Conservation (phyloP, 73 alveolate genomes). For the Breviolum minutum region DNA sequence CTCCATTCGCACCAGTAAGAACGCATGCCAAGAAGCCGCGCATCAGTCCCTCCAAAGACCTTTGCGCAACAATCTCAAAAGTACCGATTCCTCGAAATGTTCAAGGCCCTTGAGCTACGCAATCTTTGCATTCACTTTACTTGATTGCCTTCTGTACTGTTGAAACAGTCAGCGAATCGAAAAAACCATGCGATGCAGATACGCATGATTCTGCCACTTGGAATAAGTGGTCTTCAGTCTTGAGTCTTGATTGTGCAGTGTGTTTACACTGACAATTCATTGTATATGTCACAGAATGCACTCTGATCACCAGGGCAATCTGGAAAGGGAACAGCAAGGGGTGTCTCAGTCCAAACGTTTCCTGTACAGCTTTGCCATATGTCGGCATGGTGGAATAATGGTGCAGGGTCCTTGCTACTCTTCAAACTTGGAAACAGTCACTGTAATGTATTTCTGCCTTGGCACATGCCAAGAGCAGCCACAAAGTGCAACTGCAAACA, state of each 20-base stretch:
- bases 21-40: too few species aligned
- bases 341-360: neutral
- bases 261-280: neutral
- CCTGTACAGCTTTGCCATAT: neutral
- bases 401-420: neutral
- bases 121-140: neutral
- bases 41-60: too few species aligned
- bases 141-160: too few species aligned
- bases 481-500: too few species aligned
- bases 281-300: neutral
- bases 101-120: neutral
- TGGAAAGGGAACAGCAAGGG: slow-evolving; percentile 31
- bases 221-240: neutral
- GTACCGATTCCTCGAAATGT: neutral
- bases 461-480: too few species aligned
- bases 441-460: too few species aligned
- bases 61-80: too few species aligned
- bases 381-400: neutral
- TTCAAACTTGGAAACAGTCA: neutral
- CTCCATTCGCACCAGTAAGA: too few species aligned
- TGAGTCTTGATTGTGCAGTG: neutral
- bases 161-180: neutral
- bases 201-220: neutral
- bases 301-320: slow-evolving; percentile 21
- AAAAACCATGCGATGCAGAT: neutral